Base-by-base conservation (phyloP, 768 basidiomycete species). In the Agaricus bisporus region DNA sequence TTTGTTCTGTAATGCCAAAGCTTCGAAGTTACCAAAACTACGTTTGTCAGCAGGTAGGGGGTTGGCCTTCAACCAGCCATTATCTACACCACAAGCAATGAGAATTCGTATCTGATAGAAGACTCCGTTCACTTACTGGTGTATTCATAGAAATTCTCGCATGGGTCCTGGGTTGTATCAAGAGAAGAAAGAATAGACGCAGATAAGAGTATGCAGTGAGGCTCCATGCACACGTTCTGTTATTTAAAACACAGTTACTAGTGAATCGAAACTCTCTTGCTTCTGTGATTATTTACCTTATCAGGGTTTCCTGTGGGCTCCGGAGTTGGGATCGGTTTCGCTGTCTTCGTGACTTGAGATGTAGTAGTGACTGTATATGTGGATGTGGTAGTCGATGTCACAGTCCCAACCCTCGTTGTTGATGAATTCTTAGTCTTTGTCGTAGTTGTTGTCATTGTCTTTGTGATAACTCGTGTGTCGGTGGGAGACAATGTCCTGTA, bases 91-190 rank as follows among this genome's bases (percentile, higher is more conserved):
- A 26, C 18, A 50, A 22, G 48, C n/a, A 11, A 56, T 20, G 17
- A 46, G 25, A 4, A 15, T 9, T 10, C 8, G 32, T 4, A 35
- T 20, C 5, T 11, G 28, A 14, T 9, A 29, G 2, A 28, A 6
- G 17, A 35, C 18, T 5, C 6, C 10, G 15, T n/a, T 46, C 8
- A 83, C 91, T 62, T 63, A 95, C 93, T 95, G 9, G 94, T 83
- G 70, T 85, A 98, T 58, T 86, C 81, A 64, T 94, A 98, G 67
- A 98, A 97, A 68, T 93, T 87, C 60, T 98, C 90, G 68, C 97
- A 99, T 0, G 97, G 97, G 64, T 98, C 93, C 59, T 87, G 78
- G 8, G 82, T 73, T 9, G 78, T 78, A 64, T 99, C 95, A 18
- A 98, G 68, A 0, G 83, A 83, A 17, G 85, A 80, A 12, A 98